phyloP scores from a whole-genome alignment of 2,329 filamentous ascomycete species.

The Xylariaceae sp. region DNA sequence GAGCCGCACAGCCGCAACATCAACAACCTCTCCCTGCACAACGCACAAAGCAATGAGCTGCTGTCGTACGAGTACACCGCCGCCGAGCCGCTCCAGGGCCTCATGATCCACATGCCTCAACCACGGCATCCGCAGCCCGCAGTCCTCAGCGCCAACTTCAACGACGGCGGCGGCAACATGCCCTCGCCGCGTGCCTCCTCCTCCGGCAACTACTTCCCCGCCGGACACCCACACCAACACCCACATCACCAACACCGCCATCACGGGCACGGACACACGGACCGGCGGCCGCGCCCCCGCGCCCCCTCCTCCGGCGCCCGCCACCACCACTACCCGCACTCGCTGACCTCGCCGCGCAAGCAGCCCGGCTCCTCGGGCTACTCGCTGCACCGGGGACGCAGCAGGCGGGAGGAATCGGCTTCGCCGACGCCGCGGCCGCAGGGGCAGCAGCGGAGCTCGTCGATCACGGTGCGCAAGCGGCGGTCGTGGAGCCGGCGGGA shows the following conservation, averaged over 20 bases:
- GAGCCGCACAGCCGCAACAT: neutral
- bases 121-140: slow-evolving; percentile 43
- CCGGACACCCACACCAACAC: slow-evolving; percentile 32
- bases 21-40: slow-evolving; percentile 34
- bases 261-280: slow-evolving; percentile 27
- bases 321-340: slow-evolving; percentile 47
- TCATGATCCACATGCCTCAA: slow-evolving; percentile 60
- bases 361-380: slow-evolving; percentile 7
- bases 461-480: slow-evolving; percentile 40
- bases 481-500: slow-evolving; percentile 40
- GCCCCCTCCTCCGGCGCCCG: slow-evolving; percentile 59
- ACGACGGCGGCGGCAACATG: slow-evolving; percentile 13
- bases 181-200: neutral
- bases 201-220: neutral
- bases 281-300: slow-evolving; percentile 51
- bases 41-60: slow-evolving; percentile 44
- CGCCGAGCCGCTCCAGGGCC: slow-evolving; percentile 39
- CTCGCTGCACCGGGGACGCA: slow-evolving; percentile 38
- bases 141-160: slow-evolving; percentile 40
- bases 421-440: slow-evolving; percentile 44
- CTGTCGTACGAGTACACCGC: slow-evolving; percentile 44
- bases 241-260: slow-evolving; percentile 26
- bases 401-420: slow-evolving; percentile 36
- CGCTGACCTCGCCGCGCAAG: slow-evolving; percentile 47
- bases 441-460: slow-evolving; percentile 7